phyloP scores from a whole-genome alignment of 805 yeast species.

The Naumovozyma castellii region DNA sequence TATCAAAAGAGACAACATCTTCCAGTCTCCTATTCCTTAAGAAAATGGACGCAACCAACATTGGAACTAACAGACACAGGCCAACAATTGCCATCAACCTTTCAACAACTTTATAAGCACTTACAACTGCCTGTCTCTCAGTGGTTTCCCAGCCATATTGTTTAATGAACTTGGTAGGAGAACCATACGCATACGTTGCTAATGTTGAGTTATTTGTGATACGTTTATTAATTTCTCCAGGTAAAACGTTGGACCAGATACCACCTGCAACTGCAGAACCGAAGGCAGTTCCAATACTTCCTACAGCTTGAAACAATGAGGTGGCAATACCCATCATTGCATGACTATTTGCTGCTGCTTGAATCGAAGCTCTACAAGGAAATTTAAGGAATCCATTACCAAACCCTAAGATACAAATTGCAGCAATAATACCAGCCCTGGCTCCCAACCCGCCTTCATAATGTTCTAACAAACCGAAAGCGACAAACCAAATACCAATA shows the following conservation, averaged over 20 bases:
- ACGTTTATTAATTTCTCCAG: conserved; percentile 33
- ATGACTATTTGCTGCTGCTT: conserved; percentile 46
- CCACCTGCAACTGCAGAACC: conserved; percentile 62
- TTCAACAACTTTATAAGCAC: conserved; percentile 48
- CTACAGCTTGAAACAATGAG: conserved; percentile 46
- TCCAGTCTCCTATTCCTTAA: conserved; percentile 44
- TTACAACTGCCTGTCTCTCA: conserved; percentile 44
- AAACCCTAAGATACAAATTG: conserved; percentile 54
- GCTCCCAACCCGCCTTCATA: conserved; percentile 44
- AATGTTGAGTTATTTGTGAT: conserved; percentile 27
- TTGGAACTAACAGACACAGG: conserved; percentile 43
- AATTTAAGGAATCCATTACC: conserved; percentile 70
- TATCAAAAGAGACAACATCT: conserved; percentile 10
- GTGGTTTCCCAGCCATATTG: conserved; percentile 50
- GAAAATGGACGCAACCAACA: conserved; percentile 39
- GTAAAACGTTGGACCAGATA: conserved; percentile 48
- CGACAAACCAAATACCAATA: conserved; percentile 44
- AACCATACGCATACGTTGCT: conserved; percentile 37
- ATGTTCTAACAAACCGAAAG: conserved; percentile 49
- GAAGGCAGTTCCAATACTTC: conserved; percentile 54
- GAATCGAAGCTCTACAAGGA: conserved; percentile 53
- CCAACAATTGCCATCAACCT: conserved; percentile 47
- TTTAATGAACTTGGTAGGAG: conserved; percentile 41
- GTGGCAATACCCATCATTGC: conserved; percentile 57
- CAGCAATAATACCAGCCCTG: conserved; percentile 52